Conservation (phyloP, 768 basidiomycete species). For the Termitomyces sp. region DNA sequence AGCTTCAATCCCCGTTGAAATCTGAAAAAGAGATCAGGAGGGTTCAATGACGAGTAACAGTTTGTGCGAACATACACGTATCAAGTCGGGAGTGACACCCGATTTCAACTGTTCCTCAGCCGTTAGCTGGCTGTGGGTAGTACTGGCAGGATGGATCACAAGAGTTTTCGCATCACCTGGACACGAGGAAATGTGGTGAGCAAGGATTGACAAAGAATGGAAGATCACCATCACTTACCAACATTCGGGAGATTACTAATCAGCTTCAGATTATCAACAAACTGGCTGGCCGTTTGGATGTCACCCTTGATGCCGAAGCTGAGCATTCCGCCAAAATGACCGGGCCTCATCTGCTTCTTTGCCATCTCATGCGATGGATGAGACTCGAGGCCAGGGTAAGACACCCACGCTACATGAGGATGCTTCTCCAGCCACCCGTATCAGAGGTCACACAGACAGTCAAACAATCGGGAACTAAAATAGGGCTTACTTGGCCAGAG, state of each 20-base stretch:
- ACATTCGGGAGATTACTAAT: constrained; percentile 73
- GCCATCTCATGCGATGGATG: constrained; percentile 62
- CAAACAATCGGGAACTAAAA: background rate
- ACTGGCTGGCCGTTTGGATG: constrained; percentile 40
- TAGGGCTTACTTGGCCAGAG: constrained; percentile 45
- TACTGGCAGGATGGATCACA: constrained; percentile 72
- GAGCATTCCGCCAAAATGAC: constrained; percentile 65
- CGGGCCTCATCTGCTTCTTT: constrained; percentile 44
- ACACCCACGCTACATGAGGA: constrained; percentile 68
- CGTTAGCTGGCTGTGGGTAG: constrained; percentile 69
- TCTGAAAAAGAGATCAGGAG: background rate
- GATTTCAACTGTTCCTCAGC: constrained; percentile 52
- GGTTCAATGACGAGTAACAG: background rate
- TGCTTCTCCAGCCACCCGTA: constrained; percentile 55
- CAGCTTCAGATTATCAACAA: constrained; percentile 67
- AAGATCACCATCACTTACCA: constrained; percentile 28
- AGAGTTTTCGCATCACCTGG: constrained; percentile 72
- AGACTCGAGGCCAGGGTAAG: constrained; percentile 61
- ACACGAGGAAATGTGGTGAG: background rate
- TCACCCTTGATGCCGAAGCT: constrained; percentile 73
- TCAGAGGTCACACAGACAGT: background rate
- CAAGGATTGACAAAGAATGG: background rate
- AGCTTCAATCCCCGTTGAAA: constrained; percentile 4
- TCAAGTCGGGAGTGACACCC: constrained; percentile 74
- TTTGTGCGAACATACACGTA: constrained; percentile 41